Evolutionary conservation across 2,329 filamentous ascomycete species (phyloP), one percentile per base, ranked within the genome.

Genomic region (Gyromitra esculenta): DNA sequence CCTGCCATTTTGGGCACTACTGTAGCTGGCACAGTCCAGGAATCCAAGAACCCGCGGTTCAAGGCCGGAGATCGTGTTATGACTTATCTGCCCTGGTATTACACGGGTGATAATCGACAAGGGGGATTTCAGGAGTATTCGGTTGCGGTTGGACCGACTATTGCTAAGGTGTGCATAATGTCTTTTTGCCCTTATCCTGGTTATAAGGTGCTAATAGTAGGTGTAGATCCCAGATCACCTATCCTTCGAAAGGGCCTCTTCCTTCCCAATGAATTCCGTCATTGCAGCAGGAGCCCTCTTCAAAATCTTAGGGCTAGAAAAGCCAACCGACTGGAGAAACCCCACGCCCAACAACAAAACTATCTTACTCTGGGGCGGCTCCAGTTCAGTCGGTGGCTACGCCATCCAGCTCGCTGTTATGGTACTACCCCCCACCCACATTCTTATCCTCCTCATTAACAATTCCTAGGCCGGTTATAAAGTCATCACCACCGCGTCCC

Each of bases 301-400:
- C 41, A 73, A 67, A 21, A 57, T 70, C 41, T 56, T 79, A 7
- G 74, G 69, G 8, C 66, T 80, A 0, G 74, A 73, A 0, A 73
- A 52, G n/a, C 78, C 81, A 5, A 64, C 80, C 25, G 79, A 78
- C 1, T 69, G 52, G 54, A 60, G 41, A 7, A 69, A 59, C 5
- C 52, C 52, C 13, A 37, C 21, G 6, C 21, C 21, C 2, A 62
- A 52, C 13, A 5, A 82, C 81, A 79, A 83, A 81, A 57, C 41
- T 31, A 73, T 84, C 7, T 72, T 84, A 5, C 80, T 84, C 50
- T 84, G 82, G 77, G 83, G 83, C 11, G 83, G 83, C 2, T 80
- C 80, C 6, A 81, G 81, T 8, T 81, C 78, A 41, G 76, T 82
- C 31, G 83, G 83, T 5, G 76, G 78, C 11, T 66, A 80, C n/a